These are phyloP conservation scores for Diaporthe citrichinensis DNA, from an alignment of 2,329 filamentous ascomycete species.

Conservation along the genomic window DNA sequence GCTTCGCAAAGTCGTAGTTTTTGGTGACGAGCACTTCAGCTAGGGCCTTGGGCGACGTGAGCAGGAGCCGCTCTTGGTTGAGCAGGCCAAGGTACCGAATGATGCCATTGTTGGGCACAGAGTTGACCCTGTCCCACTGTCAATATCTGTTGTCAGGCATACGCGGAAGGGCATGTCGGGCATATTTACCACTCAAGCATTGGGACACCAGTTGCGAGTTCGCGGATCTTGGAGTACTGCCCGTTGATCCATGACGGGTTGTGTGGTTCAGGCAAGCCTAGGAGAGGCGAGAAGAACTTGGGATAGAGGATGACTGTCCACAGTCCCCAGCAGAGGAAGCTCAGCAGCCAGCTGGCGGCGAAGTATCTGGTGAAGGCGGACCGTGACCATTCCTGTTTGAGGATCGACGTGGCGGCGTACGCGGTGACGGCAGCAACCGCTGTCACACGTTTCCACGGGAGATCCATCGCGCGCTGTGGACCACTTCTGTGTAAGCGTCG, in stretches of 20 bases:
- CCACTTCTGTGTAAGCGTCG: not conserved
- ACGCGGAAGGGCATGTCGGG: too few species aligned
- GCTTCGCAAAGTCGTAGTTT: constrained; percentile 80
- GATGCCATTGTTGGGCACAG: constrained; percentile 76
- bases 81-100: constrained; percentile 76
- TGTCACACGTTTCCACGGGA: constrained; percentile 49
- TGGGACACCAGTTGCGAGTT: constrained; percentile 58
- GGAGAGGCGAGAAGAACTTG: constrained; percentile 63
- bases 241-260: constrained; percentile 62
- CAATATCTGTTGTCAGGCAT: constrained; percentile 28
- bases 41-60: constrained; percentile 75
- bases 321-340: constrained; percentile 53
- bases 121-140: constrained; percentile 64
- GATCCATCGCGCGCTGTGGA: constrained; percentile 38
- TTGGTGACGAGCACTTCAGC: constrained; percentile 78
- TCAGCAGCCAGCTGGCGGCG: constrained; percentile 52
- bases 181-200: constrained; percentile 62
- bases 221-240: constrained; percentile 59
- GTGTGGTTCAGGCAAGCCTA: constrained; percentile 61
- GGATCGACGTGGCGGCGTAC: constrained; percentile 50
- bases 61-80: constrained; percentile 74
- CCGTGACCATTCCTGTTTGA: constrained; percentile 50
- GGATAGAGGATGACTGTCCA: constrained; percentile 65
- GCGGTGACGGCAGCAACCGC: constrained; percentile 50
- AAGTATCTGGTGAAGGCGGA: constrained; percentile 53